Conservation (phyloP, 2,329 filamentous ascomycete species). For the Colletotrichum spaethianum region DNA sequence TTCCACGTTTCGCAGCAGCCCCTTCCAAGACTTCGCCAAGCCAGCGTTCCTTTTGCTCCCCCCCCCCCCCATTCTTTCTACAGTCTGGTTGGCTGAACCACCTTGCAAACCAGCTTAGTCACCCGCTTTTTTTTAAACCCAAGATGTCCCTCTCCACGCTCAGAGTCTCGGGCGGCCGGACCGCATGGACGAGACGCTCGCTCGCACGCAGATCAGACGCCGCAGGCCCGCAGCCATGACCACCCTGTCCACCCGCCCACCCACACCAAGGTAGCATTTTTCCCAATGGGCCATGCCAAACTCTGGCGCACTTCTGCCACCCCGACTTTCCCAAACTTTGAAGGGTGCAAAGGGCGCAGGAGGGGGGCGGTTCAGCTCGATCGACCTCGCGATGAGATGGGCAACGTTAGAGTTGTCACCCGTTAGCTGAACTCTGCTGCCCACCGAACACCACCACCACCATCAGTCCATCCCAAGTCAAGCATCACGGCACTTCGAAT, state of each 20-base stretch:
- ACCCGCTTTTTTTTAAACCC: too few relatives aligned
- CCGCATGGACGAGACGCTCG: slow-evolving; percentile 3
- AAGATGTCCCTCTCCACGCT: too few relatives aligned
- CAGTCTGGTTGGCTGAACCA: not conserved
- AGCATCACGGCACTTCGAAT: not conserved
- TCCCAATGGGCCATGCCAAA: not conserved
- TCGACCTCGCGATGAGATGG: slow-evolving; percentile 1
- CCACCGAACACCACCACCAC: too few relatives aligned
- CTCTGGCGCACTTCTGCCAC: not conserved
- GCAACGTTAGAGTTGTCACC: slow-evolving; percentile 14
- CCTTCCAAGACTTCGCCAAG: not conserved
- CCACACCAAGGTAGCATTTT: not conserved
- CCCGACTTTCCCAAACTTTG: not conserved
- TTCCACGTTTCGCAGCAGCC: not conserved
- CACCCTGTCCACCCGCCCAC: not conserved
- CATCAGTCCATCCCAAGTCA: not conserved
- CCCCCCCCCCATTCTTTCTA: not conserved
- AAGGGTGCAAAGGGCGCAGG: not conserved
- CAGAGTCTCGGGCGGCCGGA: not conserved
- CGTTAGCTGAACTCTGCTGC: not conserved
- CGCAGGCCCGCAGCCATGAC: not conserved
- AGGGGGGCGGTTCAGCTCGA: not conserved
- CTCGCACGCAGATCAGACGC: slow-evolving; percentile 22
- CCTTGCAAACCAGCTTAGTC: not conserved
- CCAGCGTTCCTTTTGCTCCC: not conserved